These are phyloP conservation scores for Lantana camara DNA, from an alignment of 257 asterid genomes.

Conservation along the genomic window DNA sequence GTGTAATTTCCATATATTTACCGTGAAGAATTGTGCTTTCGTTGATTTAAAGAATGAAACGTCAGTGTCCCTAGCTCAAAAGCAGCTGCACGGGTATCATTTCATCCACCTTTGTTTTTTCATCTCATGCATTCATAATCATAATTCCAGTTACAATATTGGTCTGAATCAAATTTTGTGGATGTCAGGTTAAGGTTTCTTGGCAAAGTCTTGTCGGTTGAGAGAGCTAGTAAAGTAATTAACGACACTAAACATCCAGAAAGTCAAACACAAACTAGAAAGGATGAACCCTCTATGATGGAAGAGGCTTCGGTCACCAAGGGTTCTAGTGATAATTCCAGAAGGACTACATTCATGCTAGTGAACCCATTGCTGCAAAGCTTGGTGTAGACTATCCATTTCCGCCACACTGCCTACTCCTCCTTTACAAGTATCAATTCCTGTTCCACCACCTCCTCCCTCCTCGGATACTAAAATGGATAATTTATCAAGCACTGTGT, in stretches of 20 bases:
- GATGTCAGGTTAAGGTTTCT: slow-evolving; percentile 72
- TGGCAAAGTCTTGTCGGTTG: slow-evolving; percentile 74
- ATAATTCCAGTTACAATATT: slow-evolving; percentile 10
- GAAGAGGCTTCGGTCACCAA: slow-evolving; percentile 37
- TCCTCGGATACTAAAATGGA: slow-evolving; percentile 41
- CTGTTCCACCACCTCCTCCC: slow-evolving; percentile 56
- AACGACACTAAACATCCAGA: slow-evolving; percentile 39
- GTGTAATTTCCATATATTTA: slow-evolving; percentile 17
- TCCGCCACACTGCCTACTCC: slow-evolving; percentile 93
- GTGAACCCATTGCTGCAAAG: slow-evolving; percentile 75
- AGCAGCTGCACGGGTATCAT: slow-evolving; percentile 74
- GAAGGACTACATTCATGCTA: slow-evolving; percentile 28
- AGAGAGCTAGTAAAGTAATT: slow-evolving; percentile 57
- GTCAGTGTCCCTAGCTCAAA: slow-evolving; percentile 77
- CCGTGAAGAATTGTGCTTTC: slow-evolving; percentile 81
- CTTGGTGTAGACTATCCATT: slow-evolving; percentile 93
- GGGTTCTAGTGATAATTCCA: slow-evolving; percentile 35
- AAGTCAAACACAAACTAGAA: slow-evolving; percentile 37
- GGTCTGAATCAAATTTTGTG: slow-evolving; percentile 14
- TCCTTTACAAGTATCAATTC: slow-evolving; percentile 64
- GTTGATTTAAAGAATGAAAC: slow-evolving; percentile 71
- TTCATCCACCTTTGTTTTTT: too few species aligned
- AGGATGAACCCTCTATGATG: slow-evolving; percentile 23
- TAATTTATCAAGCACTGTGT: slow-evolving; percentile 61
- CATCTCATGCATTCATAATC: not conserved